Evolutionary conservation across 495 filamentous ascomycete genomes (phyloP).

Genomic region (Lasiosphaeris hirsuta): DNA sequence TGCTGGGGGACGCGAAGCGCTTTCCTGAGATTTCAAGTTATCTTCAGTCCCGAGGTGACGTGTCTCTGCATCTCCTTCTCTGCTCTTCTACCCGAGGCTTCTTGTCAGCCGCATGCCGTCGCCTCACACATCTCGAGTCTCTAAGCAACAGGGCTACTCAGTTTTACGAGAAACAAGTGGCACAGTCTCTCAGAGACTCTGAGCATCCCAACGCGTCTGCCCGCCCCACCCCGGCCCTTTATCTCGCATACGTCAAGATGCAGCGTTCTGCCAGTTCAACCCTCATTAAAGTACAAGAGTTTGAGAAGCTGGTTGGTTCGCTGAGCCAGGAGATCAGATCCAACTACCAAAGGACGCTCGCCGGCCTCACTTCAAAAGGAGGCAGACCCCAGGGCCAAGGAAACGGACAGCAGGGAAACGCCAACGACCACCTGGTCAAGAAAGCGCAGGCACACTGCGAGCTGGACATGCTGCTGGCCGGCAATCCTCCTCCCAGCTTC

Average conservation of each 20-base stretch:
- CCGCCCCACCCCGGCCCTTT: constrained; percentile 32
- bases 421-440: constrained; percentile 37
- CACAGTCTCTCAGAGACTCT: constrained; percentile 18
- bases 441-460: constrained; percentile 38
- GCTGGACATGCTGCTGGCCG: constrained; percentile 47
- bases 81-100: constrained; percentile 71
- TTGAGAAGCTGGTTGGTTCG: constrained; percentile 46
- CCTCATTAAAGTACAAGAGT: constrained; percentile 44
- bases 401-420: constrained; percentile 29
- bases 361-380: constrained; percentile 32
- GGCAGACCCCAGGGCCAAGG: constrained; percentile 16
- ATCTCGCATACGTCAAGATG: constrained; percentile 48
- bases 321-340: constrained; percentile 44
- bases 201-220: constrained; percentile 20
- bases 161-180: constrained; percentile 35
- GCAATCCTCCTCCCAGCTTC: constrained; percentile 45
- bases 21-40: constrained; percentile 45
- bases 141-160: constrained; percentile 34
- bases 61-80: constrained; percentile 66
- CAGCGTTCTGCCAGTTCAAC: constrained; percentile 36
- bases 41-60: constrained; percentile 42
- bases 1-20: constrained; percentile 43
- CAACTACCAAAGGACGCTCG: constrained; percentile 41
- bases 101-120: constrained; percentile 63
- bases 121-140: constrained; percentile 49